Evolutionary conservation across 2,329 filamentous ascomycete genomes (phyloP), one percentile per base, ranked within the genome.

Genomic region (Penicillium sp.): DNA sequence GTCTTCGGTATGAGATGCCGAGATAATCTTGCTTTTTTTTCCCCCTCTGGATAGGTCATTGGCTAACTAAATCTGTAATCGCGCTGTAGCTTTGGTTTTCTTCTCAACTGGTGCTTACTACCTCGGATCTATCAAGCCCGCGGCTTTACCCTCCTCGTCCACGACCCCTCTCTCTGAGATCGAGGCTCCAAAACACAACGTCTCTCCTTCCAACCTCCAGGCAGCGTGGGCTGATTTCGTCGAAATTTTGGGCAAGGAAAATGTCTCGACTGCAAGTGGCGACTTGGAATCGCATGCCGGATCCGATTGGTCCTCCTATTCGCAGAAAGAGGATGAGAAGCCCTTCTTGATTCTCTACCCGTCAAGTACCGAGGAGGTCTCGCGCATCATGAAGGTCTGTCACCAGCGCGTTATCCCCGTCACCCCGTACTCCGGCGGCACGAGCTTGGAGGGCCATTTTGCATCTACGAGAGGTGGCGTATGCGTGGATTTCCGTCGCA

Each of bases 391-490:
- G 87, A 92, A 93, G 77, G 78, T 96, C 55, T 96, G 92, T 77
- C 90, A 96, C 72, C 75, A 79, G 68, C 82, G 92, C 40, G 82
- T 82, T 55, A 94, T 97, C 61, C 92, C 92, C 5, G 91, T 96
- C 25, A 92, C 90, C 4, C 88, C 87, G 3, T 96, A 92, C 76
- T 91, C 88, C 56, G 92, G 92, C 43, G 92, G 92, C 34, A 96
- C 92, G 8, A 92, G 89, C 68, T 79, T 97, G 33, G 92, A 97
- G 75, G 92, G 92, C 1, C 91, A 96, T 74, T 96, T 90, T 74
- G 87, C 91, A 1, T 85, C 91, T 2, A 96, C 91, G 16, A 80
- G 87, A 63, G 89, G 90, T 56, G 92, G 92, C 21, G 85, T 96
- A 33, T 93, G 90, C 66, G 83, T 97, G 67, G 91, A 96, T 74